Evolutionary conservation across 768 basidiomycete genomes (phyloP).

Genomic region (Hydnomerulius pinastri): DNA sequence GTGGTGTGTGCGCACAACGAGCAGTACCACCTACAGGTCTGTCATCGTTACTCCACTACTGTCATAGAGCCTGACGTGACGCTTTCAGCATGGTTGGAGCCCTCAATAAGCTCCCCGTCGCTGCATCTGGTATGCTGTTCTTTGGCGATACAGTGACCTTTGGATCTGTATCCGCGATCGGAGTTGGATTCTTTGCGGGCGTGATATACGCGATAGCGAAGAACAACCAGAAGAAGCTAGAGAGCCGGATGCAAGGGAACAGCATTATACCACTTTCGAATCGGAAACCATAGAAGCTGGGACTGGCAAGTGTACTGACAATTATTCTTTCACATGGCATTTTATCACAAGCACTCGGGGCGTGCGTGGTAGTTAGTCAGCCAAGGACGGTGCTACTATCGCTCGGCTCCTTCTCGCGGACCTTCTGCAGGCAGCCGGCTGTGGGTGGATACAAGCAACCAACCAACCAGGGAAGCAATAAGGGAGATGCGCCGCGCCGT

Average conservation of each 20-base stretch:
- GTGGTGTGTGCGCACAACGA: conserved; percentile 96
- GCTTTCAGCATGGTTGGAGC: conserved; percentile 88
- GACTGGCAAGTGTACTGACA: conserved; percentile 1
- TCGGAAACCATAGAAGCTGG: conserved; percentile 42
- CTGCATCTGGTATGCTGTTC: conserved; percentile 98
- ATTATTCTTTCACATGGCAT: neutral
- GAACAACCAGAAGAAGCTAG: conserved; percentile 85
- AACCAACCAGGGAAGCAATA: no score
- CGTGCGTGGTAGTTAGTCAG: no score
- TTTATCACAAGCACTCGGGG: conserved; percentile 6
- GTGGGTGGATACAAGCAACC: neutral
- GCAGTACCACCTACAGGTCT: conserved; percentile 97
- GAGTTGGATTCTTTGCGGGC: conserved; percentile 89
- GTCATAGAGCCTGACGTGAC: conserved; percentile 9
- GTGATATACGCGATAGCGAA: conserved; percentile 92
- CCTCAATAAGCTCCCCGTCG: conserved; percentile 95
- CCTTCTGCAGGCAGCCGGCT: neutral
- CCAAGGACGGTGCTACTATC: neutral
- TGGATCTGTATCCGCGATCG: conserved; percentile 86
- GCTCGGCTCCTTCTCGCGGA: neutral
- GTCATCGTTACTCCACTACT: conserved; percentile 13
- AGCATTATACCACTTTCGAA: conserved; percentile 63
- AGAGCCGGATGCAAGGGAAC: conserved; percentile 53
- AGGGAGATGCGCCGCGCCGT: no score
- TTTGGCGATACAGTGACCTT: conserved; percentile 89